Evolutionary conservation across 148 eudicot species (phyloP).

Genomic region (Fagopyrum esculentum): DNA sequence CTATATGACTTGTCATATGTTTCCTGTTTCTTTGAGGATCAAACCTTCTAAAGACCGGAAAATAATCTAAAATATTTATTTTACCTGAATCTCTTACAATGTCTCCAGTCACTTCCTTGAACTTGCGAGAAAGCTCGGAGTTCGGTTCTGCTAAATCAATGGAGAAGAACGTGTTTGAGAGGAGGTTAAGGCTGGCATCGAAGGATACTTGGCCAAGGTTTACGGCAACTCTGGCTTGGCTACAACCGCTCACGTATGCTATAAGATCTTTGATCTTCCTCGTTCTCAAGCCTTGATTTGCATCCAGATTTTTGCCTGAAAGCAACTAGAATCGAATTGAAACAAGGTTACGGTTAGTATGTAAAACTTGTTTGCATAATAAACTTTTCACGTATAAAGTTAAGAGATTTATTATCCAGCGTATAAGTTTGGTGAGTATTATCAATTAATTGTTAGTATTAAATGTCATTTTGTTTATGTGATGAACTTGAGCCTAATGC

Average conservation of each 20-base stretch:
- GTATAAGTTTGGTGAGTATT: no score
- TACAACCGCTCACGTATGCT: neutral
- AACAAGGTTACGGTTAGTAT: no score
- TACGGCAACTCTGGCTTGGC: neutral
- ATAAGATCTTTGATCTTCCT: slow-evolving; percentile 13
- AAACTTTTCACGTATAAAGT: no score
- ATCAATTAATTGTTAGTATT: no score
- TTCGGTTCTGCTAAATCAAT: slow-evolving; percentile 1
- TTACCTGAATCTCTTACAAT: neutral
- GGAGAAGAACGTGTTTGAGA: slow-evolving; percentile 13
- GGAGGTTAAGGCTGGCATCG: slow-evolving; percentile 4
- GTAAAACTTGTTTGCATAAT: no score
- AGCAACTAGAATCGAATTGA: neutral
- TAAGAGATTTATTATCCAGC: no score
- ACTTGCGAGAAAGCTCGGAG: neutral
- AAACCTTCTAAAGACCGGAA: neutral
- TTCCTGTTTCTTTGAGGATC: slow-evolving; percentile 14
- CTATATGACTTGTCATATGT: neutral
- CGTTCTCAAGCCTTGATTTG: neutral
- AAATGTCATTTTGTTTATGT: no score
- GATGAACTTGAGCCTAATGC: no score
- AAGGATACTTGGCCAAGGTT: slow-evolving; percentile 8
- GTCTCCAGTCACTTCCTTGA: neutral
- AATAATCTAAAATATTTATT: slow-evolving; percentile 7
- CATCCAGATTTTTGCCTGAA: slow-evolving; percentile 3